Base-by-base conservation (phyloP, 352 stramenopile species). In the Pythium apleroticum region DNA sequence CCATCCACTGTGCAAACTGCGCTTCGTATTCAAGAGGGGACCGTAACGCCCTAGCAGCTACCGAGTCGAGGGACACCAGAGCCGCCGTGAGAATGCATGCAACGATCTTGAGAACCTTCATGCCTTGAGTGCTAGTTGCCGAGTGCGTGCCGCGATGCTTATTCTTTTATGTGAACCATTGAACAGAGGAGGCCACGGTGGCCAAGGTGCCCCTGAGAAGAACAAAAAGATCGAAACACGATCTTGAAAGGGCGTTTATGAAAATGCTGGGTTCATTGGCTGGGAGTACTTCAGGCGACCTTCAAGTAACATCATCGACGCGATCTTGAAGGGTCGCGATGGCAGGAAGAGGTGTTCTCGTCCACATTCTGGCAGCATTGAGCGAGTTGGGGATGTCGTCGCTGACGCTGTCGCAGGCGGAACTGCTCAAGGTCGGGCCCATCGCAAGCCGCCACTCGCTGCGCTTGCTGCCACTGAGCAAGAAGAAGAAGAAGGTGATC, bases 401-500 rank as follows among this genome's bases (percentile, higher is more conserved):
- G 30, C 67, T 95, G 59, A 66, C 73, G 20, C 73, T 95, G 59
- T 82, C 77, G 39, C 80, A 88, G 25, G 81, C 81, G 0, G 86
- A 95, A 69, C 74, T 96, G 43, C 79, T 93, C 52, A 93, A 91
- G 69, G 84, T 93, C 10, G 86, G 86, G 31, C 81, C 86, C 14
- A 83, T 94, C 52, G 77, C 82, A 15, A 92, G 83, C 41, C 77
- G 81, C 52, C 76, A 93, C 69, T 90, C 86, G 64, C 72, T 95
- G 49, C 78, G 83, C 8, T 61, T 96, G 52, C 75, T 96, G 24
- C 88, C 88, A 7, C 65, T 95, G 19, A 92, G 82, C 74, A 91
- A 91, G 77, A 91, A 92, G 73, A 94, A 92, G 72, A 92, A 92
- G 56, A 92, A 92, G 72, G 82, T 89, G 52, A 37, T 33, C 0